Evolutionary conservation across 768 basidiomycete species (phyloP).

Genomic region (Leccinum boreale): DNA sequence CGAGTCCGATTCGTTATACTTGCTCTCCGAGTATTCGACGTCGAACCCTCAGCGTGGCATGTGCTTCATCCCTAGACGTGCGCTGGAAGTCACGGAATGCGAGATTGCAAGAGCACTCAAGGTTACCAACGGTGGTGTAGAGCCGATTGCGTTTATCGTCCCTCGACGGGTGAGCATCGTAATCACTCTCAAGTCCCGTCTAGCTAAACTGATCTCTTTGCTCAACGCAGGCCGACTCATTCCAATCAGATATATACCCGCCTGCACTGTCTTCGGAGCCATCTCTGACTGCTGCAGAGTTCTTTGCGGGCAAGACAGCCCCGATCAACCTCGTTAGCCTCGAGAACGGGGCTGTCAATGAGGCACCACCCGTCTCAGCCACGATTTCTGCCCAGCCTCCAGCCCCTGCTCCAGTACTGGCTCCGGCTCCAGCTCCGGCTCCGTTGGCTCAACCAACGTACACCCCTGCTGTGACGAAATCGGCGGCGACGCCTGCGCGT

Average conservation of each 20-base stretch:
- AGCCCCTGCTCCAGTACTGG: slow-evolving; percentile 16
- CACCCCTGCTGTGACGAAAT: slow-evolving; percentile 28
- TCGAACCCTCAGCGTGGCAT: slow-evolving; percentile 94
- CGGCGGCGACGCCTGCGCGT: not conserved
- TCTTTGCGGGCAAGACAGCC: slow-evolving; percentile 80
- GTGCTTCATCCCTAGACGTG: slow-evolving; percentile 92
- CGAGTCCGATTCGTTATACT: slow-evolving; percentile 77
- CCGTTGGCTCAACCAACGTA: slow-evolving; percentile 34
- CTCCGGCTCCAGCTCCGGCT: slow-evolving; percentile 13
- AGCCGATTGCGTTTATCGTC: slow-evolving; percentile 93
- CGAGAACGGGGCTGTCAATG: slow-evolving; percentile 54
- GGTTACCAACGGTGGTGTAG: slow-evolving; percentile 65
- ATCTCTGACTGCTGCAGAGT: slow-evolving; percentile 77
- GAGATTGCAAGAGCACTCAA: slow-evolving; percentile 97
- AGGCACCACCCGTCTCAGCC: slow-evolving; percentile 21
- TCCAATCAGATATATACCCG: slow-evolving; percentile 98
- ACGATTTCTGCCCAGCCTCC: slow-evolving; percentile 29
- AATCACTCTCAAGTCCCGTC: not conserved
- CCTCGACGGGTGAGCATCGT: slow-evolving; percentile 73
- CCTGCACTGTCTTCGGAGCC: slow-evolving; percentile 83
- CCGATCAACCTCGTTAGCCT: slow-evolving; percentile 79
- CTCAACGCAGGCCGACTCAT: slow-evolving; percentile 70
- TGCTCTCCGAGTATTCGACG: slow-evolving; percentile 82
- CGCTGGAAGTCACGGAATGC: slow-evolving; percentile 84
- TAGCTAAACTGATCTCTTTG: not conserved